phyloP scores from a whole-genome alignment of 2,329 filamentous ascomycete genomes.

The Colletotrichum limetticola region DNA sequence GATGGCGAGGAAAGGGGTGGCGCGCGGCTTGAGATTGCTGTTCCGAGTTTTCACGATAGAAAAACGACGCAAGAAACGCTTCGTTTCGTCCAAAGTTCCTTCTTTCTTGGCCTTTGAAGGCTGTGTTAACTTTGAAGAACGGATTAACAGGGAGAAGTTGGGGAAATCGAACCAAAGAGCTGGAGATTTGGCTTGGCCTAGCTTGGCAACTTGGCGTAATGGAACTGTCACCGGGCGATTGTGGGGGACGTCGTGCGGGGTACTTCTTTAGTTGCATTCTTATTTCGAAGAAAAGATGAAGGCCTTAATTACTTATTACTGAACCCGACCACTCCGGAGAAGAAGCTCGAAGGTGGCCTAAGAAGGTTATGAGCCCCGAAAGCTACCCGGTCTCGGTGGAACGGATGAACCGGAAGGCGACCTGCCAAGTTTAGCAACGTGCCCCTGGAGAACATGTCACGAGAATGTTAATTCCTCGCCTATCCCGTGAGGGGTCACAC shows the following conservation, averaged over 20 bases:
- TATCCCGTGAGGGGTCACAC: neutral
- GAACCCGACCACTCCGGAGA: neutral
- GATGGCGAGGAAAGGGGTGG: neutral
- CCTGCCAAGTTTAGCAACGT: constrained; percentile 6
- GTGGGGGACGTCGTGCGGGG: constrained; percentile 22
- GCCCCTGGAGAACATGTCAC: neutral
- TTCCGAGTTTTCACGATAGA: neutral
- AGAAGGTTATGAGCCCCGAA: neutral
- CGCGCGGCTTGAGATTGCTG: neutral
- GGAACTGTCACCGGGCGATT: neutral
- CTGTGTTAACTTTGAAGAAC: neutral
- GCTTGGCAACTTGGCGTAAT: constrained; percentile 1
- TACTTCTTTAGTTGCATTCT: constrained; percentile 4
- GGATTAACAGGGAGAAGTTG: neutral
- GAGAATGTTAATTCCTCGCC: neutral
- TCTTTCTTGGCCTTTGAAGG: constrained; percentile 15
- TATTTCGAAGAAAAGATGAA: neutral
- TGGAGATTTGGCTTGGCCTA: neutral
- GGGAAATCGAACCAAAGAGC: neutral
- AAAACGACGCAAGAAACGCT: constrained; percentile 1
- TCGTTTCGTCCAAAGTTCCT: constrained; percentile 22
- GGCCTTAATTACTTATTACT: neutral
- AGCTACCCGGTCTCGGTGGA: neutral
- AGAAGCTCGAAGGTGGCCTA: constrained; percentile 3
- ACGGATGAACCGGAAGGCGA: constrained; percentile 1